phyloP scores from a whole-genome alignment of 306 rosid genomes.

The Abrus pulchellus region DNA sequence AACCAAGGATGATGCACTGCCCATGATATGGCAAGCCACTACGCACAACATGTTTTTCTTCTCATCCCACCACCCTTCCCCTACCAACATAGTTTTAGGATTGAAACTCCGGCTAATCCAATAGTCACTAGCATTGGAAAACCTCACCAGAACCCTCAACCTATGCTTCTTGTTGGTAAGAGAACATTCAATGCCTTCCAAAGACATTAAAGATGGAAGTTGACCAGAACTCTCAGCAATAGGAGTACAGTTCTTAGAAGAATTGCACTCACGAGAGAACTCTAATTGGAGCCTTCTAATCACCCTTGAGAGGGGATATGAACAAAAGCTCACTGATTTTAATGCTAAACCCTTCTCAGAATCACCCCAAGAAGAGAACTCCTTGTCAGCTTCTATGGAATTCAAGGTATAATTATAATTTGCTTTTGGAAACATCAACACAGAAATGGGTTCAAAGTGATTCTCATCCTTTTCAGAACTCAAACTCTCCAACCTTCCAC shows the following conservation, averaged over 20 bases:
- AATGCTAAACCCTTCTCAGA: constrained; percentile 43
- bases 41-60: constrained; percentile 48
- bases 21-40: constrained; percentile 57
- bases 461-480: constrained; percentile 44
- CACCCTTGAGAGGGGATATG: background rate
- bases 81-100: constrained; percentile 54
- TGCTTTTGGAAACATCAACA: constrained; percentile 55
- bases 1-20: constrained; percentile 45
- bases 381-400: constrained; percentile 27
- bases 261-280: constrained; percentile 54
- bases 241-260: constrained; percentile 59
- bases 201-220: constrained; percentile 50
- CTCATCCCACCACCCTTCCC: constrained; percentile 76
- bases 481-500: constrained; percentile 70
- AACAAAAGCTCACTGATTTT: constrained; percentile 44
- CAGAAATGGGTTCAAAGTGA: constrained; percentile 56
- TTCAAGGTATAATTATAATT: constrained; percentile 55
- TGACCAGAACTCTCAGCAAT: constrained; percentile 36
- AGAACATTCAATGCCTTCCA: constrained; percentile 49
- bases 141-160: constrained; percentile 53
- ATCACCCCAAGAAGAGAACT: constrained; percentile 37
- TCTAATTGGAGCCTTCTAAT: constrained; percentile 48
- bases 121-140: constrained; percentile 24
- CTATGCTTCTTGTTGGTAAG: constrained; percentile 5
- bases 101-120: constrained; percentile 32